Base-by-base conservation (phyloP, 192 early-diverging fungal genomes). In the Glomus cerebriforme region DNA sequence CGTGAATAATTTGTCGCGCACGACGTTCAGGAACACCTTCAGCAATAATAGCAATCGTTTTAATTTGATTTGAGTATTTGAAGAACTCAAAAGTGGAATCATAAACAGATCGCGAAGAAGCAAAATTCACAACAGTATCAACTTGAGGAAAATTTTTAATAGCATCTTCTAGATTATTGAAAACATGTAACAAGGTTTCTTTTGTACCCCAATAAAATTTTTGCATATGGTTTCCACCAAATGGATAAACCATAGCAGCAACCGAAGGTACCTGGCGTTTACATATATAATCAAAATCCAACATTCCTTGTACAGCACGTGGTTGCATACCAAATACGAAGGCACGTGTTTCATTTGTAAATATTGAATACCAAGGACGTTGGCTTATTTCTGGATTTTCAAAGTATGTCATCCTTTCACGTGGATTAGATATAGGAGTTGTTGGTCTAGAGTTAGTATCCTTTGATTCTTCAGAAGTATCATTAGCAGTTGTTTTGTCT, bases 131-230 rank as follows among this genome's bases (percentile, higher is more conserved):
- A 58, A 96, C 92, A 8, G 95, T 92, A 83, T 97, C 95, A 19
- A 96, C 97, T 66, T 97, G 96, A 45, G 95, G 94, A 92, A 92
- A 96, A 77, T 91, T 90, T 80, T 86, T 83, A 75, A 91, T 86
- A 1, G 96, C 97, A 84, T 96, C 96, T 69, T 91, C 87, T 65
- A 97, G 83, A 43, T 92, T 90, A 17, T 96, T 94, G 86, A 96
- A 98, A 31, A 99, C 97, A 26, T 95, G 93, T 66, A 99, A 82
- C 62, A 99, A 88, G 43, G 96, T 97, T 86, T 99, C 97, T 88
- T 96, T 93, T 59, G 96, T 98, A 60, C 97, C 97, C 97, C 97
- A 99, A 91, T 99, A 99, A 90, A 99, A 99, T 86, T 98, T 99
- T 83, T 99, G 97, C 73, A 99, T 94, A 82, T 99, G 96, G 86